These are phyloP conservation scores for Oemleria cerasiformis DNA, from an alignment of 306 rosid genomes.

Conservation along the genomic window DNA sequence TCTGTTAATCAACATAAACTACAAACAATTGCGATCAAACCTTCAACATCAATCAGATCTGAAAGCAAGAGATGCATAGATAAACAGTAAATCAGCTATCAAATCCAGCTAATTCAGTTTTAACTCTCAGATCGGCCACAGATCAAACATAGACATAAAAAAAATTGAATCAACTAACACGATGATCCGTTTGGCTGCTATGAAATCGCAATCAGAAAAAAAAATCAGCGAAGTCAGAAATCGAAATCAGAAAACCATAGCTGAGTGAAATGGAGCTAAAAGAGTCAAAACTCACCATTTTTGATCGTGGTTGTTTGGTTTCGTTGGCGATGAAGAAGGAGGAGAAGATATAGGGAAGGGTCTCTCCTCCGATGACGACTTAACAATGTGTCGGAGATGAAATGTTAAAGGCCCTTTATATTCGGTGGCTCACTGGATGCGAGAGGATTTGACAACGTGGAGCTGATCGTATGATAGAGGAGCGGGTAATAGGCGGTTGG, in stretches of 20 bases:
- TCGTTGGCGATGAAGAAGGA: not conserved
- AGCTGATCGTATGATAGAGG: slow-evolving; percentile 6
- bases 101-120: not conserved
- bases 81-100: not conserved
- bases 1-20: too few species aligned
- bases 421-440: slow-evolving; percentile 8
- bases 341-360: slow-evolving; percentile 18
- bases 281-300: slow-evolving; percentile 26
- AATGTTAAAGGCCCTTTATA: slow-evolving; percentile 9
- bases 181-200: not conserved
- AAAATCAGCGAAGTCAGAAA: not conserved
- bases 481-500: not conserved
- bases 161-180: not conserved
- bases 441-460: slow-evolving; percentile 13
- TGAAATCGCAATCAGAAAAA: not conserved
- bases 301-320: not conserved
- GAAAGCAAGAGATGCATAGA: not conserved
- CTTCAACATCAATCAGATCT: slow-evolving; percentile 11
- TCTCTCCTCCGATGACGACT: slow-evolving; percentile 26
- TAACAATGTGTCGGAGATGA: not conserved
- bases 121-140: slow-evolving; percentile 8
- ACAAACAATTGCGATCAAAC: not conserved
- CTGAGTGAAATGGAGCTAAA: not conserved
- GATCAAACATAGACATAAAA: not conserved
- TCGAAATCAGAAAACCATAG: not conserved